Conservation (phyloP, 805 yeast species). For the Yarrowia alimentaria region DNA sequence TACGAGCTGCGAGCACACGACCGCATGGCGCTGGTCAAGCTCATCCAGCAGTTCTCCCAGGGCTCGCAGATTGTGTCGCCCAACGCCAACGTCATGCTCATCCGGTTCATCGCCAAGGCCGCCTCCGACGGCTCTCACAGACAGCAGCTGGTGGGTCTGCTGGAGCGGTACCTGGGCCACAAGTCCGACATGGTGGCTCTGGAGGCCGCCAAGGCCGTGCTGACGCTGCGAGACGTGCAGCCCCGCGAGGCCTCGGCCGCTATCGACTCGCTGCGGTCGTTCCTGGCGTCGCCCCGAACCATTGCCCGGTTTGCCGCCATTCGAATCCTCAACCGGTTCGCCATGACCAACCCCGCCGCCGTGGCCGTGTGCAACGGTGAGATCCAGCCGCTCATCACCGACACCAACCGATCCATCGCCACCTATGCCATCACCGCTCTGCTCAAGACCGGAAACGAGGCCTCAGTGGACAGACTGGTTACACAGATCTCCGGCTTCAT, state of each 20-base stretch:
- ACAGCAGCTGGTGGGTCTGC: slow-evolving; percentile 58
- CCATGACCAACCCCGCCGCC: slow-evolving; percentile 74
- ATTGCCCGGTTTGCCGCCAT: slow-evolving; percentile 92
- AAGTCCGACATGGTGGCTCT: slow-evolving; percentile 86
- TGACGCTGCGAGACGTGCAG: slow-evolving; percentile 54
- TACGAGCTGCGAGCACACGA: slow-evolving; percentile 88
- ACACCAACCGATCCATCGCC: slow-evolving; percentile 85
- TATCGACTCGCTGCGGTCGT: slow-evolving; percentile 67
- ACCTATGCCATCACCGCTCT: slow-evolving; percentile 96
- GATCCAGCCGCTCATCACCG: slow-evolving; percentile 82
- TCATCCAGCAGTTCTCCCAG: slow-evolving; percentile 71
- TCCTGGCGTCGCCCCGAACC: slow-evolving; percentile 83
- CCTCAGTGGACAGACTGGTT: slow-evolving; percentile 83
- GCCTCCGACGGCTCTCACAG: slow-evolving; percentile 68
- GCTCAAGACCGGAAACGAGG: slow-evolving; percentile 90
- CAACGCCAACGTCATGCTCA: slow-evolving; percentile 79
- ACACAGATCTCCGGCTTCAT: slow-evolving; percentile 82
- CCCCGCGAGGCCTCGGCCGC: slow-evolving; percentile 64
- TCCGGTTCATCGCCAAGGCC: slow-evolving; percentile 74
- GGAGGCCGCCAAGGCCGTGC: slow-evolving; percentile 81
- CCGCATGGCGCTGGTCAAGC: slow-evolving; percentile 87
- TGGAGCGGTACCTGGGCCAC: slow-evolving; percentile 69
- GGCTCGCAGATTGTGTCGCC: slow-evolving; percentile 67
- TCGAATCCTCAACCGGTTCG: slow-evolving; percentile 80
- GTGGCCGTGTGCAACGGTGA: slow-evolving; percentile 73